Percentiles rank a stretch among this genome's conserved stretches.
phyloP scores from a whole-genome alignment of 805 yeast species.

The Jamesozyma rosinii region DNA sequence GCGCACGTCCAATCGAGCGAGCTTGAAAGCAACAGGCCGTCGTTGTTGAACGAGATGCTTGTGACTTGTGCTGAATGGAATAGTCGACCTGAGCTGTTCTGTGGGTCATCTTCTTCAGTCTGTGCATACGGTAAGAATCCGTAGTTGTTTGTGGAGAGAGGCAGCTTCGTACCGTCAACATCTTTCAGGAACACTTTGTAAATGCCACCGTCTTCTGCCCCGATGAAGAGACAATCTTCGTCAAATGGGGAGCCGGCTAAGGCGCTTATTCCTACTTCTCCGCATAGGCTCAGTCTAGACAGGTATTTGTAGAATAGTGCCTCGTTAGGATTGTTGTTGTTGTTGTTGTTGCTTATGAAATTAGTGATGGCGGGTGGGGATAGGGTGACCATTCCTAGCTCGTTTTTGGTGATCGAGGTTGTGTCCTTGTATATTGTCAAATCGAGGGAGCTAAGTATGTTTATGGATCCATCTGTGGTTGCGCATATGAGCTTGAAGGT shows the following conservation, averaged over 20 bases:
- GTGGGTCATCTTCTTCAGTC: not conserved
- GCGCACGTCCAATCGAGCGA: slow-evolving; percentile 22
- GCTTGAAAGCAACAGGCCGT: slow-evolving; percentile 15
- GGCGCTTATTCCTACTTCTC: slow-evolving; percentile 2
- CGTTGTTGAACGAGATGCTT: slow-evolving; percentile 8
- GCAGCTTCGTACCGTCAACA: slow-evolving; percentile 3
- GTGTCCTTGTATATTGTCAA: slow-evolving; percentile 11
- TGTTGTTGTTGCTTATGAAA: not conserved
- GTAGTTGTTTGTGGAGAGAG: slow-evolving; percentile 11
- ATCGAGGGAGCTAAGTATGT: slow-evolving; percentile 16
- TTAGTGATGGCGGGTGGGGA: not conserved
- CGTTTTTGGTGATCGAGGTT: not conserved
- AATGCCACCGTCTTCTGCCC: slow-evolving; percentile 25
- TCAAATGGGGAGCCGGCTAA: slow-evolving; percentile 13
- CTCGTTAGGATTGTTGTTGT: no score
- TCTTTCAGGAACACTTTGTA: slow-evolving; percentile 14
- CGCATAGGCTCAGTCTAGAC: not conserved
- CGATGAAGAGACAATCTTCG: slow-evolving; percentile 16
- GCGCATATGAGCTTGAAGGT: slow-evolving; percentile 16
- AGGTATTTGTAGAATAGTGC: not conserved
- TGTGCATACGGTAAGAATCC: slow-evolving; percentile 15
- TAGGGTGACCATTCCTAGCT: not conserved
- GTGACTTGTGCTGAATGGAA: slow-evolving; percentile 21
- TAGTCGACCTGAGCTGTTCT: not conserved
- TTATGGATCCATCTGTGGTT: slow-evolving; percentile 15